phyloP scores from a whole-genome alignment of 2,329 filamentous ascomycete species.

The Scopulariopsis brevicaulis region DNA sequence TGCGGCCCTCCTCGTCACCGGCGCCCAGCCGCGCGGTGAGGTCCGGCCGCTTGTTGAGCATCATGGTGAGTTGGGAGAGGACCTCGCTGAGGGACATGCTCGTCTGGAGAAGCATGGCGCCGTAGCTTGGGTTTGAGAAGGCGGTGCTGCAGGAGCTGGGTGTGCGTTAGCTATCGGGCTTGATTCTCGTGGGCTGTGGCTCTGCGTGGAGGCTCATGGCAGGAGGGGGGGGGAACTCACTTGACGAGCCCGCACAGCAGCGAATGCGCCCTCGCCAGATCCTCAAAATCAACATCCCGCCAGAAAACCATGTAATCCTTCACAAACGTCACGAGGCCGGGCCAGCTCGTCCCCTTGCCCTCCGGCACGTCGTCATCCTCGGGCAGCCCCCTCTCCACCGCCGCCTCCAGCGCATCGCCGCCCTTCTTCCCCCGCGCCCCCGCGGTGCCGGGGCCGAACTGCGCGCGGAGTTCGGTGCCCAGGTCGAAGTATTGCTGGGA shows the following conservation, averaged over 20 bases:
- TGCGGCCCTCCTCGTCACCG: conserved; percentile 57
- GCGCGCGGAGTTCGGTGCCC: conserved; percentile 50
- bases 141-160: conserved; percentile 70
- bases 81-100: conserved; percentile 73
- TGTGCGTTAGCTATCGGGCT: neutral
- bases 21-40: conserved; percentile 56
- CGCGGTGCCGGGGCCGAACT: conserved; percentile 28
- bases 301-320: conserved; percentile 73
- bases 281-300: conserved; percentile 66
- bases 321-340: conserved; percentile 67
- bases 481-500: conserved; percentile 57
- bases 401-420: conserved; percentile 43
- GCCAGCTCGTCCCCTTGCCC: conserved; percentile 58
- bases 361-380: conserved; percentile 53
- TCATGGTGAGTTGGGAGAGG: conserved; percentile 73
- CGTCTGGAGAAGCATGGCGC: conserved; percentile 71
- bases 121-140: conserved; percentile 67
- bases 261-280: conserved; percentile 65
- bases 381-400: conserved; percentile 53
- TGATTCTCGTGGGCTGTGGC: no score
- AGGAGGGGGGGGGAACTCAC: conserved; percentile 34
- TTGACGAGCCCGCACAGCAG: conserved; percentile 63
- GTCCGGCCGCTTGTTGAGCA: conserved; percentile 69
- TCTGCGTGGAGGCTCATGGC: neutral
- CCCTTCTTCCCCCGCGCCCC: neutral